These are phyloP conservation scores for Plantago rigida DNA, from an alignment of 305 asterid species.

Conservation along the genomic window DNA sequence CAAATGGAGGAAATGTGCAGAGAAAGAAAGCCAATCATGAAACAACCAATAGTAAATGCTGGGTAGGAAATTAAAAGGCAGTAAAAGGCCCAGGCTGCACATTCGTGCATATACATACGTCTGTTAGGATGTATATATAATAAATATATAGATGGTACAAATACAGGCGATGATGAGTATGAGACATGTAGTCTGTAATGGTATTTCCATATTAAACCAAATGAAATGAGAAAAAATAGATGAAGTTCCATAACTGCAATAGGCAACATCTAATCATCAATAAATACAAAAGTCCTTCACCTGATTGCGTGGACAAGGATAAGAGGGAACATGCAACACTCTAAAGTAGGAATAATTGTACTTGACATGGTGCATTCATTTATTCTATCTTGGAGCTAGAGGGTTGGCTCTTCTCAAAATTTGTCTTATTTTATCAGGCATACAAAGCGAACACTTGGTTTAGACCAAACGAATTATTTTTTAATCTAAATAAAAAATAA, in stretches of 20 bases:
- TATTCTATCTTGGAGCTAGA: no score
- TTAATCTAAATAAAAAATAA: no score
- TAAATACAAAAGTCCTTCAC: conserved; percentile 5
- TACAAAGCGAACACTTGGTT: no score
- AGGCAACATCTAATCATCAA: not conserved
- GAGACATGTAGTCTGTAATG: not conserved
- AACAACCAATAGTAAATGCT: not conserved
- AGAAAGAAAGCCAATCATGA: not conserved
- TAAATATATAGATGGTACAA: not conserved
- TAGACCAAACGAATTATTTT: no score
- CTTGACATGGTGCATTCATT: no score
- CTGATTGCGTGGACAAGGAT: not conserved
- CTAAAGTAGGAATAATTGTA: no score
- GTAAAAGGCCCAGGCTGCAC: no score
- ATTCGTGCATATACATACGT: no score
- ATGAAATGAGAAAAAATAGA: not conserved
- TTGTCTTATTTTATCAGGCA: no score
- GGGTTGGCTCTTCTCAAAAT: no score
- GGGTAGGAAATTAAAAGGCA: not conserved
- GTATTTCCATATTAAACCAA: conserved; percentile 3
- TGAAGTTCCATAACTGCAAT: conserved; percentile 16
- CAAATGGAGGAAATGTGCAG: not conserved
- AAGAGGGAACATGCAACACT: not conserved
- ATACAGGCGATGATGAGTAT: conserved; percentile 10
- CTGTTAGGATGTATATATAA: no score